These are phyloP conservation scores for Aspergillus quadricinctus DNA, from an alignment of 2,329 filamentous ascomycete species.

Conservation along the genomic window DNA sequence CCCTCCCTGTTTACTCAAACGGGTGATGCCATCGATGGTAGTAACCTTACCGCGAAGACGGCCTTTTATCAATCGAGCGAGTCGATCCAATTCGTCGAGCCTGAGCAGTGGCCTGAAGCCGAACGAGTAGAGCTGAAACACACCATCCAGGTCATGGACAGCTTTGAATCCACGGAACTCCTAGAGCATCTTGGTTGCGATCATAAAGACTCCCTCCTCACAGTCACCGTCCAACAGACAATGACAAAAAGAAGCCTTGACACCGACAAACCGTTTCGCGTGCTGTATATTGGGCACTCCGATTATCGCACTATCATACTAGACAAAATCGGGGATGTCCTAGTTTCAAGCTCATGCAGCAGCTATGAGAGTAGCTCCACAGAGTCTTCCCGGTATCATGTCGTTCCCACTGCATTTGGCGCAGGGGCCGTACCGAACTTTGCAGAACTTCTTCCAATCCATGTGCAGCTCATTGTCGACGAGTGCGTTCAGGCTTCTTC, in stretches of 20 bases:
- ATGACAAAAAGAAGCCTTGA: constrained; percentile 39
- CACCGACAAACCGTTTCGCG: constrained; percentile 41
- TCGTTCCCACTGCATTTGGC: constrained; percentile 46
- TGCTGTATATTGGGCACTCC: constrained; percentile 40
- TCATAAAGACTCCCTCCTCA: constrained; percentile 29
- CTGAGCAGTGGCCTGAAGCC: constrained; percentile 35
- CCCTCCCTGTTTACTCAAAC: constrained; percentile 25
- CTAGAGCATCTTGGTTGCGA: constrained; percentile 24
- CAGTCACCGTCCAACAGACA: constrained; percentile 41
- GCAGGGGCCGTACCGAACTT: constrained; percentile 42
- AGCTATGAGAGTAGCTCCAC: constrained; percentile 31
- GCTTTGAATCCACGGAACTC: constrained; percentile 24
- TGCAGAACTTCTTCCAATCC: constrained; percentile 46
- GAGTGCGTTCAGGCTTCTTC: constrained; percentile 38
- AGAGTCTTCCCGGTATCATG: constrained; percentile 44
- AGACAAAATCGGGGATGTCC: constrained; percentile 45
- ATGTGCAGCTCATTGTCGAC: constrained; percentile 46
- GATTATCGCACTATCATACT: constrained; percentile 39
- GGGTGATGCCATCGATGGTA: constrained; percentile 30
- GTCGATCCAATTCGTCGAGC: constrained; percentile 42
- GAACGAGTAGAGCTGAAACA: constrained; percentile 41
- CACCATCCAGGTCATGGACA: constrained; percentile 36
- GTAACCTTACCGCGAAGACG: constrained; percentile 32
- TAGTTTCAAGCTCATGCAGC: constrained; percentile 38
- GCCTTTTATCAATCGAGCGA: constrained; percentile 29